phyloP scores from a whole-genome alignment of 2,329 filamentous ascomycete species.

The Verticillium zaregamsianum region DNA sequence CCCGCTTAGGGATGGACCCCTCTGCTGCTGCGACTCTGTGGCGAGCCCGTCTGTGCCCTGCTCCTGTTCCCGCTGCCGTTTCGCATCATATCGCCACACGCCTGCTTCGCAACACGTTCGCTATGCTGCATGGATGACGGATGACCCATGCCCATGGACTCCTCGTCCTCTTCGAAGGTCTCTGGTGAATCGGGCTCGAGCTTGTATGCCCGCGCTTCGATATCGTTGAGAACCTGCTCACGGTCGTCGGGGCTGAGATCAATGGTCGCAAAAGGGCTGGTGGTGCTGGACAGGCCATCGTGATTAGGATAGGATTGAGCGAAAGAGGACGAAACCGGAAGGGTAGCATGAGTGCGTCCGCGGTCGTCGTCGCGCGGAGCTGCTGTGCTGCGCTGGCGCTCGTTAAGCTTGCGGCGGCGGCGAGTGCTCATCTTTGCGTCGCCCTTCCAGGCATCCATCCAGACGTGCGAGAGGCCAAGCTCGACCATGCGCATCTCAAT shows the following conservation, averaged over 20 bases:
- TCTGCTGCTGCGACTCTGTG: background rate
- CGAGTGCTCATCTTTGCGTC: conserved; percentile 28
- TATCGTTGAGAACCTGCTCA: conserved; percentile 14
- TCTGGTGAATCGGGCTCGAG: background rate
- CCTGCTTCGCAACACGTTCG: background rate
- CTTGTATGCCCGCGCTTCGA: conserved; percentile 5
- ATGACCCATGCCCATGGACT: background rate
- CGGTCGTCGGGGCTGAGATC: conserved; percentile 9
- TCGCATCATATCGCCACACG: background rate
- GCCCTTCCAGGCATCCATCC: conserved; percentile 32
- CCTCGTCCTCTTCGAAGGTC: background rate
- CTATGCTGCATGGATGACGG: background rate
- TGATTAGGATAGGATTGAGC: background rate
- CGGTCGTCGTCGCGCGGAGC: conserved; percentile 12
- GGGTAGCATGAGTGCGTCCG: background rate
- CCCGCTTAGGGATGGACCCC: background rate
- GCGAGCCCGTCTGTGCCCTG: background rate
- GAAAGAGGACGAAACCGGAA: background rate
- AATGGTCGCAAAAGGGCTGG: conserved; percentile 3
- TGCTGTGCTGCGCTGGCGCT: conserved; percentile 12
- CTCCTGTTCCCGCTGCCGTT: background rate
- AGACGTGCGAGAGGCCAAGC: conserved; percentile 39
- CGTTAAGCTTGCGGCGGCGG: conserved; percentile 37
- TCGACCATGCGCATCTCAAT: conserved; percentile 47
- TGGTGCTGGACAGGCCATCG: background rate